Percentiles rank a stretch among this genome's conserved stretches.
Conservation (phyloP, 1,139 yeast genomes). For the Magnusiomyces sp. region DNA sequence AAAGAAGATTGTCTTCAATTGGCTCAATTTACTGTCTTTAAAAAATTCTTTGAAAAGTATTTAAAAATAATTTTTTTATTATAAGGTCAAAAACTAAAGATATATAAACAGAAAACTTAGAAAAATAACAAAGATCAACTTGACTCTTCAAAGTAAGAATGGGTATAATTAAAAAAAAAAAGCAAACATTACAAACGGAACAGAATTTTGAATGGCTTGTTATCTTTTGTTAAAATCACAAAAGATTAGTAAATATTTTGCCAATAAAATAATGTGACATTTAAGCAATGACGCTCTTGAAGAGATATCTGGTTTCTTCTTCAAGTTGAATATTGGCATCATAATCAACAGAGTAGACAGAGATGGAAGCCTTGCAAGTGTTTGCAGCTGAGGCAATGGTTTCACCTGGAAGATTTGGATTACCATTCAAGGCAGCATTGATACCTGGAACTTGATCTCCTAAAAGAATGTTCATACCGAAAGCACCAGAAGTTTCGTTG, state of each 20-base stretch:
- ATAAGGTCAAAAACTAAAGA: too few relatives aligned
- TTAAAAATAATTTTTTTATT: too few relatives aligned
- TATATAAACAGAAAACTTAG: too few relatives aligned
- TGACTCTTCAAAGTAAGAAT: background rate
- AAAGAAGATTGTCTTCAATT: too few relatives aligned
- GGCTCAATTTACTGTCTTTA: too few relatives aligned
- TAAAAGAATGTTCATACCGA: background rate
- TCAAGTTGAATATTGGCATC: conserved; percentile 17
- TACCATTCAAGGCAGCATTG: conserved; percentile 6
- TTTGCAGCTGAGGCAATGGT: background rate
- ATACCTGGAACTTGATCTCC: background rate
- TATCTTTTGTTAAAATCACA: too few relatives aligned
- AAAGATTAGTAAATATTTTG: background rate
- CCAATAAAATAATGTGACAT: background rate
- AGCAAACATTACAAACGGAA: background rate
- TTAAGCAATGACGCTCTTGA: background rate
- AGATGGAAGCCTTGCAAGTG: background rate
- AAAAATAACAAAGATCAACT: too few relatives aligned
- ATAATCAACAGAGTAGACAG: conserved; percentile 8
- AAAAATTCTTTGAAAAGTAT: too few relatives aligned
- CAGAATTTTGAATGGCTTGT: too few relatives aligned
- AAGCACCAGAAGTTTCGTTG: conserved; percentile 3
- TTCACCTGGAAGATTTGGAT: conserved; percentile 6
- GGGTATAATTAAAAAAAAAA: background rate
- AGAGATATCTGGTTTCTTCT: background rate